Base-by-base conservation (phyloP, 1,284 basidiomycete genomes). In the Xerocomus minutiporus region DNA sequence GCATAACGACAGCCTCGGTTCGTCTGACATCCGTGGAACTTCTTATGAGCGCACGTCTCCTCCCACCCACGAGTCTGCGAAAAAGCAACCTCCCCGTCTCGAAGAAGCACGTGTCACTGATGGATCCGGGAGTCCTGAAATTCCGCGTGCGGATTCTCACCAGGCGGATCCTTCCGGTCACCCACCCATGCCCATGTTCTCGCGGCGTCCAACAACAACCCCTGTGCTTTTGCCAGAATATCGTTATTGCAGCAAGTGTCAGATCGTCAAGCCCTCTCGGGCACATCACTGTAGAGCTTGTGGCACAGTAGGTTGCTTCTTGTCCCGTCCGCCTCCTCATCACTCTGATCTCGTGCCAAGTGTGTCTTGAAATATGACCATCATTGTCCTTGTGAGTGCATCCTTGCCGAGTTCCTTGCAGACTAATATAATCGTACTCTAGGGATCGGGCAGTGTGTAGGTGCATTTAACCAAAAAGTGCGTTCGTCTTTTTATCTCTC, bases 391-490 rank as follows among this genome's bases (percentile, higher is more conserved):
- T 82, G 65, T 67, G 46, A 43, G 65, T 56, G n/a, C 15, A 23
- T 26, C 5, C n/a, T 50, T 46, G 11, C 7, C 53, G 34, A 28
- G 35, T 31, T 15, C 9, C 15, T 26, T 4, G 31, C 17, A 45
- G 1, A n/a, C 25, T 48, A 11, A 73, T 72, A 42, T 40, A 50
- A 43, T 46, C 17, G 29, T 35, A 11, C 23, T 17, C 41, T 34
- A 79, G 77, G 84, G 84, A 76, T 86, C 32, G 84, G 83, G 36
- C 81, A 83, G 48, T 87, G 85, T 55, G 82, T 87, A 11, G 86
- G 84, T 11, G 84, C 83, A 12, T 74, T 73, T 42, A 87, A 87
- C 64, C 79, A 85, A 59, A 83, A 81, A 61, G 77, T 76, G 29
- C n/a, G 67, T 51, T 15, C 31, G 20, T 45, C 39, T 20, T 7